Conservation (phyloP, 140 eudicot genomes). For the Oenanthe javanica region DNA sequence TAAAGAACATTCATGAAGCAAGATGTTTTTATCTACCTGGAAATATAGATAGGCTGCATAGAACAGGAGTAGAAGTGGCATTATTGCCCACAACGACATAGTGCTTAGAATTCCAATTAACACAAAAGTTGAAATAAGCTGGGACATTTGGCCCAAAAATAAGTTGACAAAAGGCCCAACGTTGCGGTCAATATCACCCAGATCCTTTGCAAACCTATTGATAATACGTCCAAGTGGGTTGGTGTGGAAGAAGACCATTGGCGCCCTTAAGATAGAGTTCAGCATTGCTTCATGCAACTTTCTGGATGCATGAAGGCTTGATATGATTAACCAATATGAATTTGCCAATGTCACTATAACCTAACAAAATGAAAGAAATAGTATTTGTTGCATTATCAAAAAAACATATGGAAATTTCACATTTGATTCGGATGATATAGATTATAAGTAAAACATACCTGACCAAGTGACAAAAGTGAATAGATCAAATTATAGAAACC, state of each 20-base stretch:
- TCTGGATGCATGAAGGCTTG: constrained; percentile 82
- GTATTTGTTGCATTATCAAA: not conserved
- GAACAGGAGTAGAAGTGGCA: constrained; percentile 86
- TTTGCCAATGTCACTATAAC: constrained; percentile 71
- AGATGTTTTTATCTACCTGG: constrained; percentile 46
- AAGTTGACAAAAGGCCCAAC: constrained; percentile 63
- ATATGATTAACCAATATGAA: constrained; percentile 81
- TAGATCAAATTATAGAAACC: constrained; percentile 68
- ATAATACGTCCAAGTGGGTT: constrained; percentile 92
- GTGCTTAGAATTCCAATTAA: constrained; percentile 88
- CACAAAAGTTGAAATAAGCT: constrained; percentile 79
- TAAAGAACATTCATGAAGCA: not conserved
- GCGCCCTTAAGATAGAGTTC: constrained; percentile 67
- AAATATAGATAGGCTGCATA: constrained; percentile 87
- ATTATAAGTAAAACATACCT: constrained; percentile 34
- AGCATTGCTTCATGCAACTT: constrained; percentile 84
- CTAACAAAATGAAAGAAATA: constrained; percentile 23
- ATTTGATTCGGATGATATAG: not conserved
- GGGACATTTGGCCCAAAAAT: constrained; percentile 74
- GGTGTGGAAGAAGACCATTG: constrained; percentile 96
- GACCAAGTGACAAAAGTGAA: constrained; percentile 82
- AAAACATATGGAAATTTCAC: not conserved
- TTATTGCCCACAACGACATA: constrained; percentile 87
- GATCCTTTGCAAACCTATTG: constrained; percentile 86
- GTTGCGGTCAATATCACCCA: constrained; percentile 91